These are phyloP conservation scores for Galeopsis tetrahit DNA, from an alignment of 257 asterid species.

Conservation along the genomic window DNA sequence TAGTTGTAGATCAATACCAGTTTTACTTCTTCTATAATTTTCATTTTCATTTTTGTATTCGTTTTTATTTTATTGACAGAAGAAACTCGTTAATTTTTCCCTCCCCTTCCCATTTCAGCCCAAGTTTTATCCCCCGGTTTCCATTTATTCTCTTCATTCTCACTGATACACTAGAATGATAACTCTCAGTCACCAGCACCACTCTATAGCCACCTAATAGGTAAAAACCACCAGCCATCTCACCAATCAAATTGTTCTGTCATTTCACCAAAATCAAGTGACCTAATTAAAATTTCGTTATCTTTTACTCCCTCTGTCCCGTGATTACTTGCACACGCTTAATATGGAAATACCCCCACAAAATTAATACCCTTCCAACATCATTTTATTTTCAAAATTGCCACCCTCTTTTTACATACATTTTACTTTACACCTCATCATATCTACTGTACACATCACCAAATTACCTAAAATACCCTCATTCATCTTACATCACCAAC, in stretches of 20 bases:
- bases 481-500: too few relatives aligned
- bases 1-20: slow-evolving; percentile 1
- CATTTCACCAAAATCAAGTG: background rate
- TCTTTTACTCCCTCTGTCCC: too few relatives aligned
- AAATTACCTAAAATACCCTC: too few relatives aligned
- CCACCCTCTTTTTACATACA: too few relatives aligned
- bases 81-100: background rate
- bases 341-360: too few relatives aligned
- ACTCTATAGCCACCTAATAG: background rate
- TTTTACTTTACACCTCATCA: too few relatives aligned
- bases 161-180: background rate
- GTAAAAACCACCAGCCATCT: background rate
- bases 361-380: too few relatives aligned
- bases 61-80: background rate
- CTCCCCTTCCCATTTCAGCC: background rate
- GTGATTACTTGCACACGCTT: too few relatives aligned
- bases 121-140: background rate
- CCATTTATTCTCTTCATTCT: background rate
- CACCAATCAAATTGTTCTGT: background rate
- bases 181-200: background rate
- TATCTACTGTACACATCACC: too few relatives aligned
- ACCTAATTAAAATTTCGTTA: background rate
- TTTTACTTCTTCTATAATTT: background rate
- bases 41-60: background rate
- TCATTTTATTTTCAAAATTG: too few relatives aligned